Conservation (phyloP, 768 basidiomycete species). For the Brasilioporus rufonigricans region DNA sequence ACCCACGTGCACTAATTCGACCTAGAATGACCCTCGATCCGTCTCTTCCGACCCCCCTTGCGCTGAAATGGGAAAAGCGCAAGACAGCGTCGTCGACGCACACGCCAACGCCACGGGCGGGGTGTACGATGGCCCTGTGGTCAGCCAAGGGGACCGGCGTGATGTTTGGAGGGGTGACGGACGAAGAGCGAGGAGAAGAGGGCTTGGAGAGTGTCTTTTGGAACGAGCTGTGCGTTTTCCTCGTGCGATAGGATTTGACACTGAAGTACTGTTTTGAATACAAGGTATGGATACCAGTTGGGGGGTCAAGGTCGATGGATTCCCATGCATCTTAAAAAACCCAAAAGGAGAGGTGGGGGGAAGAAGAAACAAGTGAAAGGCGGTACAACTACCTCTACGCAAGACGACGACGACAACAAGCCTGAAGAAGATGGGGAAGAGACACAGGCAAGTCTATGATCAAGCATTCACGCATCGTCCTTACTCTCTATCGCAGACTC, state of each 20-base stretch:
- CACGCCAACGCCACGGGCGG: slow-evolving; percentile 69
- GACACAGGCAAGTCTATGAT: slow-evolving; percentile 5
- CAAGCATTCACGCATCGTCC: background rate
- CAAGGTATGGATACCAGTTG: slow-evolving; percentile 79
- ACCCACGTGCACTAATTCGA: background rate
- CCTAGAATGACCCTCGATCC: slow-evolving; percentile 34
- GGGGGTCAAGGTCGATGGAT: slow-evolving; percentile 76
- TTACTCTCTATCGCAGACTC: background rate
- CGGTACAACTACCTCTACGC: background rate
- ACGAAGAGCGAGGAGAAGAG: slow-evolving; percentile 85
- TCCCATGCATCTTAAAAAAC: slow-evolving; percentile 63
- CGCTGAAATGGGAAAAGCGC: slow-evolving; percentile 82
- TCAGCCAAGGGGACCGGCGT: slow-evolving; percentile 62
- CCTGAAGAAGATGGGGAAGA: slow-evolving; percentile 14
- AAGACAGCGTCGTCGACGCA: slow-evolving; percentile 60
- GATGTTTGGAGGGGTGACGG: slow-evolving; percentile 85
- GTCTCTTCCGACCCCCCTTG: slow-evolving; percentile 32
- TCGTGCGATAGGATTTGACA: background rate
- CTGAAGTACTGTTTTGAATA: slow-evolving; percentile 20
- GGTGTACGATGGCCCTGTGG: slow-evolving; percentile 90
- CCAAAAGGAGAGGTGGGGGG: slow-evolving; percentile 46
- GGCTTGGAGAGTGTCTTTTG: slow-evolving; percentile 81
- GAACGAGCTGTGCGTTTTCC: slow-evolving; percentile 62
- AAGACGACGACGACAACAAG: slow-evolving; percentile 6
- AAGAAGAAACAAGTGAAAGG: slow-evolving; percentile 40